Percentiles rank a stretch among this genome's conserved stretches.
These are phyloP conservation scores for Biscutella laevigata DNA, from an alignment of 441 rosid genomes.

Conservation along the genomic window DNA sequence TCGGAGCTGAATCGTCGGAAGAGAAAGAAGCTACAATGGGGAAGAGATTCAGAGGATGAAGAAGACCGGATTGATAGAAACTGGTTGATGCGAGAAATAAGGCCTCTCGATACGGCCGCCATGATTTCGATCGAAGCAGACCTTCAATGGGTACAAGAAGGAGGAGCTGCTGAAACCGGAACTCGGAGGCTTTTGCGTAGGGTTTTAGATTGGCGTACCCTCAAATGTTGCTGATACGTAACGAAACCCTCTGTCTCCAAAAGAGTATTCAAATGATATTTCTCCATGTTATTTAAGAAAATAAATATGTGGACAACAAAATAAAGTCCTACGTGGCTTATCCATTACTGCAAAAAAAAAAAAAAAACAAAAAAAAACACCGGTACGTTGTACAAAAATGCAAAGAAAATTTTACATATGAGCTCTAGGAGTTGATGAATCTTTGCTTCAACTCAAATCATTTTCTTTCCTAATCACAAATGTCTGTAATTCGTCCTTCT, in stretches of 20 bases:
- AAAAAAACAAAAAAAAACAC: neutral
- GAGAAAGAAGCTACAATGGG: conserved; percentile 17
- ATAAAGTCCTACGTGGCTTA: conserved; percentile 26
- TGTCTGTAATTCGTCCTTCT: conserved; percentile 22
- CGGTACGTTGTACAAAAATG: no score
- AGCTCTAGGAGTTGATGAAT: no score
- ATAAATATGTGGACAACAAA: conserved; percentile 16
- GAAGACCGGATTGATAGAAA: conserved; percentile 22
- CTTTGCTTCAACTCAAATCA: neutral
- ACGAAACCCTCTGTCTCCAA: neutral
- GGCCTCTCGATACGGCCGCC: conserved; percentile 65
- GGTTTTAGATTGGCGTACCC: conserved; percentile 25
- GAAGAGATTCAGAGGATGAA: conserved; percentile 12
- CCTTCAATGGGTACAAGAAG: conserved; percentile 15
- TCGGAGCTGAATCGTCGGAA: conserved; percentile 36
- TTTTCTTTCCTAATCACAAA: conserved; percentile 1
- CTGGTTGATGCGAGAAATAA: conserved; percentile 50
- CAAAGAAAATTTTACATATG: no score
- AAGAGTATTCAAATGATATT: neutral
- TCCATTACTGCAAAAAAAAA: conserved; percentile 14
- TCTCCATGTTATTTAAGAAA: neutral
- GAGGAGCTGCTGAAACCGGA: conserved; percentile 11
- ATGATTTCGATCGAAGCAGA: conserved; percentile 28
- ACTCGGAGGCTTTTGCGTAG: conserved; percentile 24
- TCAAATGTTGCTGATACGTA: neutral